phyloP scores from a whole-genome alignment of 164 flowering plant genomes.

The Taxillus chinensis region DNA sequence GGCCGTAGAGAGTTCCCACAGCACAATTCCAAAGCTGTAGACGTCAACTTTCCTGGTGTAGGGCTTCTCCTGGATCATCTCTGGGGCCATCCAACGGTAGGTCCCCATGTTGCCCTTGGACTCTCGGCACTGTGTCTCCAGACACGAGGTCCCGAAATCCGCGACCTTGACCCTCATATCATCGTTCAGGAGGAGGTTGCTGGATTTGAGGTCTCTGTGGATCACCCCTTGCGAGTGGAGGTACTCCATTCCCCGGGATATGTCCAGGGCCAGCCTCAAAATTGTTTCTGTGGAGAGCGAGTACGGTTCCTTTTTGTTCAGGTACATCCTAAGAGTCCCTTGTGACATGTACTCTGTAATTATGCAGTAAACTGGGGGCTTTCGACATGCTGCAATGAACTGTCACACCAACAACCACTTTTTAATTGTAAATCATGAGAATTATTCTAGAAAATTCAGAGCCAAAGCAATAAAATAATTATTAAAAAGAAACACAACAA shows the following conservation, averaged over 20 bases:
- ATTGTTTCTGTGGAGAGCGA: conserved; percentile 76
- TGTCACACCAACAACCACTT: conserved; percentile 15
- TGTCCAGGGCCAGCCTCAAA: conserved; percentile 82
- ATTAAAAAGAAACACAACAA: no score
- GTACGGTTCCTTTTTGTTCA: conserved; percentile 87
- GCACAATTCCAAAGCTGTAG: conserved; percentile 86
- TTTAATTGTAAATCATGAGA: no score
- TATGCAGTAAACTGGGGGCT: conserved; percentile 88
- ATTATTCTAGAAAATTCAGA: no score
- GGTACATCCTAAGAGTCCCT: conserved; percentile 87
- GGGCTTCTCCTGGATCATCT: conserved; percentile 88
- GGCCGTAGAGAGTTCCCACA: conserved; percentile 88
- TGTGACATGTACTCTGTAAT: conserved; percentile 96
- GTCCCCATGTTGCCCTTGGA: conserved; percentile 86
- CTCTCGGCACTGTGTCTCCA: conserved; percentile 68
- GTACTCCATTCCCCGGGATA: conserved; percentile 90
- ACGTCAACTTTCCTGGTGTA: conserved; percentile 89
- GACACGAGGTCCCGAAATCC: conserved; percentile 90
- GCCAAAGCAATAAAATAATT: no score
- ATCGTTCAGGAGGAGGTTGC: conserved; percentile 77
- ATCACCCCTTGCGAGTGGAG: conserved; percentile 94
- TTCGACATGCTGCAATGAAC: conserved; percentile 93
- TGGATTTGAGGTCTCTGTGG: conserved; percentile 87
- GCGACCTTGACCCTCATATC: conserved; percentile 93
- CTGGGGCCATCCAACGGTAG: conserved; percentile 99